Evolutionary conservation across 1,139 yeast genomes (phyloP).

Genomic region (Scheffersomyces illinoinensis): DNA sequence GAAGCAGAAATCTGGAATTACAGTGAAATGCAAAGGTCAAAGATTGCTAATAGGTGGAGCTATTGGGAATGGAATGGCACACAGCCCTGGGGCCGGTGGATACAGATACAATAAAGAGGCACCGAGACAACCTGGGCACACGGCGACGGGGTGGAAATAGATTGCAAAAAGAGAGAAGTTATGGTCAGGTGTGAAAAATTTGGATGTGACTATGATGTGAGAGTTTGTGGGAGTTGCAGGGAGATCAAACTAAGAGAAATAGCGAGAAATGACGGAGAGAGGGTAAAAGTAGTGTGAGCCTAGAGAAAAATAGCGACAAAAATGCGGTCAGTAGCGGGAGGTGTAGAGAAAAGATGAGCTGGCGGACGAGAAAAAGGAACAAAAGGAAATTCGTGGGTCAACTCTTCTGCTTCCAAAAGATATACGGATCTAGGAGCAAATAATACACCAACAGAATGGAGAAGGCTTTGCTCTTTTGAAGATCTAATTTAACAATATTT

Average conservation of each 20-base stretch:
- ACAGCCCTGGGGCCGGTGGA: neutral
- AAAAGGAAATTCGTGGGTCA: neutral
- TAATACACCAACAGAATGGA: neutral
- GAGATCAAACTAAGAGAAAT: slow-evolving; percentile 1
- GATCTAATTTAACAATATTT: too few relatives aligned
- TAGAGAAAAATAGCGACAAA: neutral
- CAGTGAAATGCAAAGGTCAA: neutral
- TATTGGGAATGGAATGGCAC: neutral
- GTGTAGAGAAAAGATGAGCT: neutral
- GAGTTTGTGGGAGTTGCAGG: neutral
- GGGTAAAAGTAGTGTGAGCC: neutral
- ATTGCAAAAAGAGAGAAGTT: neutral
- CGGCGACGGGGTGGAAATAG: slow-evolving; percentile 13
- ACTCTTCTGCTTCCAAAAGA: neutral
- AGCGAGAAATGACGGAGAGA: neutral
- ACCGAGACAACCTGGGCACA: slow-evolving; percentile 6
- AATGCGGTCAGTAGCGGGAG: neutral
- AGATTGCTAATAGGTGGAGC: neutral
- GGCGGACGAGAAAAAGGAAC: neutral
- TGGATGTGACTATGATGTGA: neutral
- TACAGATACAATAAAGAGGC: neutral
- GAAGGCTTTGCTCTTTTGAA: too few relatives aligned
- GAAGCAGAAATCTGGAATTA: neutral
- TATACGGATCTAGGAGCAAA: neutral
- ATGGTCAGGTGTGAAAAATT: neutral